These are phyloP conservation scores for Sphaceloma murrayae DNA, from an alignment of 2,329 filamentous ascomycete species.

Conservation along the genomic window DNA sequence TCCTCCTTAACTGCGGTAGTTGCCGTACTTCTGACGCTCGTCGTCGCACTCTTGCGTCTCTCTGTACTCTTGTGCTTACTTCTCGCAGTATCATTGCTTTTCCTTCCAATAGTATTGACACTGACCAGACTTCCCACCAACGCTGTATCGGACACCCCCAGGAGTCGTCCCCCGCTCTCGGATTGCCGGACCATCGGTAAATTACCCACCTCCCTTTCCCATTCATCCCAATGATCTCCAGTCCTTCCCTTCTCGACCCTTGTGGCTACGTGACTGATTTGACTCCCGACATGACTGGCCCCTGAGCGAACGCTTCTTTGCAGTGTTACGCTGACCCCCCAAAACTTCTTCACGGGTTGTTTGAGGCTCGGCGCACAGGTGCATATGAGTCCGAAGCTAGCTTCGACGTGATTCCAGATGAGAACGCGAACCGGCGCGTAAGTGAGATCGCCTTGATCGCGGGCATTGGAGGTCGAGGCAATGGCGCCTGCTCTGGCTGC, in stretches of 20 bases:
- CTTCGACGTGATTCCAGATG: conserved; percentile 7
- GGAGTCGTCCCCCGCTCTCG: neutral
- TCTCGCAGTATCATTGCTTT: neutral
- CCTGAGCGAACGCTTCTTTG: conserved; percentile 1
- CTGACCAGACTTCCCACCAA: neutral
- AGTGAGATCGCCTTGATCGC: neutral
- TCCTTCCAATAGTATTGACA: neutral
- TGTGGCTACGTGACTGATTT: neutral
- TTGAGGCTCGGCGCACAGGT: conserved; percentile 4
- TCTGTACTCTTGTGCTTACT: neutral
- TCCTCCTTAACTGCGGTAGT: too few species aligned
- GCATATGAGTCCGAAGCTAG: conserved; percentile 2
- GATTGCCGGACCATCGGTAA: neutral
- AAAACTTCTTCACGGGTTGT: conserved; percentile 1
- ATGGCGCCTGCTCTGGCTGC: neutral
- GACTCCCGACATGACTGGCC: neutral
- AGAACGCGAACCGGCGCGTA: neutral
- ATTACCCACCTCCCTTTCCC: conserved; percentile 6
- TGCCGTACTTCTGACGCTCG: too few species aligned
- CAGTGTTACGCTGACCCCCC: conserved; percentile 4
- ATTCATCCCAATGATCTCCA: too few species aligned
- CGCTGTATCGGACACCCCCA: neutral
- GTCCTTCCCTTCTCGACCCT: neutral
- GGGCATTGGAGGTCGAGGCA: neutral
- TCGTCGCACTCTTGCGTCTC: too few species aligned